Conservation (phyloP, 2,329 filamentous ascomycete species). For the Beauveria sp. region DNA sequence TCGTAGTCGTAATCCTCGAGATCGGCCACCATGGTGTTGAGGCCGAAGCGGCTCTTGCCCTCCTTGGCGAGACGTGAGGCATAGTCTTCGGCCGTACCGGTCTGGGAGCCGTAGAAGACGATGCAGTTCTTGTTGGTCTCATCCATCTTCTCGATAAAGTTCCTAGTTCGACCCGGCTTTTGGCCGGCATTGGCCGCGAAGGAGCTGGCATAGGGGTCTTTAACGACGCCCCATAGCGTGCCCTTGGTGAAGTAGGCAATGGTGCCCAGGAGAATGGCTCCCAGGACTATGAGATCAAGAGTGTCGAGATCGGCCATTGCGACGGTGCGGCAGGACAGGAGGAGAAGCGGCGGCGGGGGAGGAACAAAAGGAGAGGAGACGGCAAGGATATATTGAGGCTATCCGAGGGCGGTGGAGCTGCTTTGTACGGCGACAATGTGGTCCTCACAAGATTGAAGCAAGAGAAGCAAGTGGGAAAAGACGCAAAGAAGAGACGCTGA, state of each 20-base stretch:
- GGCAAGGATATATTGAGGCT: background rate
- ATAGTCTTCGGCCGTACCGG: conserved; percentile 96
- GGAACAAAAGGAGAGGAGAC: background rate
- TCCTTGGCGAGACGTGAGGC: conserved; percentile 94
- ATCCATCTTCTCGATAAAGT: conserved; percentile 93
- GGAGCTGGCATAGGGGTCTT: conserved; percentile 79
- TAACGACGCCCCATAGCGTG: conserved; percentile 80
- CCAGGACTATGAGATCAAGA: conserved; percentile 87
- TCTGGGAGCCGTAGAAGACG: conserved; percentile 97
- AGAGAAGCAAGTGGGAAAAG: background rate
- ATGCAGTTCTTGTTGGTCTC: conserved; percentile 95
- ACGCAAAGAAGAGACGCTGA: background rate
- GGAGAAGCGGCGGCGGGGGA: background rate
- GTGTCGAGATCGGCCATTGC: conserved; percentile 94
- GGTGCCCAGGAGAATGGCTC: conserved; percentile 75
- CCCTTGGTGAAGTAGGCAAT: conserved; percentile 97
- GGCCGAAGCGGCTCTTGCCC: conserved; percentile 88
- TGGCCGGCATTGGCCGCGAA: conserved; percentile 62
- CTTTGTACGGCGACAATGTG: background rate
- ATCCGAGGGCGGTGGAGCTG: conserved; percentile 1
- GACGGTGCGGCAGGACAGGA: conserved; percentile 16
- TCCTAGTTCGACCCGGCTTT: conserved; percentile 78
- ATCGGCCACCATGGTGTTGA: conserved; percentile 98
- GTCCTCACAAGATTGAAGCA: background rate
- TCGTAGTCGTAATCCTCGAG: conserved; percentile 97